phyloP scores from a whole-genome alignment of 176 grass and related monocot genomes.

The Phoenix roebelenii region DNA sequence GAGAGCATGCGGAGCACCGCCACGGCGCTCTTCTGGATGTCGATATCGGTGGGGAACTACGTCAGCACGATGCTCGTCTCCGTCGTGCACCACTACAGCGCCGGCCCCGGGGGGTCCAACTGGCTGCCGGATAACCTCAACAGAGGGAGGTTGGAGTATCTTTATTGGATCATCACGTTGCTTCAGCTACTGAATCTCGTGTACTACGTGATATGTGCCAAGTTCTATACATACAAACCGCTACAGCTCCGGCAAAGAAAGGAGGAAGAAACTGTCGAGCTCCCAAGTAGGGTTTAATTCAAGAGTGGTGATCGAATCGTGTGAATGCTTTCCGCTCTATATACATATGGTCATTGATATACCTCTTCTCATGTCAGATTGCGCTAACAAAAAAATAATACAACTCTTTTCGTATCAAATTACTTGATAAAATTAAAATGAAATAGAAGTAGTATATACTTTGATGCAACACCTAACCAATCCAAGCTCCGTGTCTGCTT shows the following conservation, averaged over 20 bases:
- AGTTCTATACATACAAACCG: conserved; percentile 50
- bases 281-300: background rate
- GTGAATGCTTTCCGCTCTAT: too few relatives aligned
- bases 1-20: conserved; percentile 89
- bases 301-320: too few relatives aligned
- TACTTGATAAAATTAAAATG: too few relatives aligned
- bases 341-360: too few relatives aligned
- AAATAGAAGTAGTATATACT: too few relatives aligned
- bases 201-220: conserved; percentile 57
- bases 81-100: conserved; percentile 53
- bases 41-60: conserved; percentile 75
- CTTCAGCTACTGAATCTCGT: conserved; percentile 51
- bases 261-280: background rate
- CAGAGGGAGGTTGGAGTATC: conserved; percentile 60
- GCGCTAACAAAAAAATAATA: too few relatives aligned
- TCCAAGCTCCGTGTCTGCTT: too few relatives aligned
- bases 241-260: conserved; percentile 23
- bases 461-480: too few relatives aligned
- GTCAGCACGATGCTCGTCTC: conserved; percentile 53
- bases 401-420: too few relatives aligned
- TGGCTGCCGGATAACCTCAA: conserved; percentile 77
- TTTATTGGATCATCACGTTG: conserved; percentile 62
- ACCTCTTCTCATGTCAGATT: too few relatives aligned
- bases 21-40: conserved; percentile 58
- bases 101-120: conserved; percentile 33